Percentiles rank a stretch among this genome's conserved stretches.
phyloP scores from a whole-genome alignment of 352 stramenopile genomes.

The Globisporangium cystogenes region DNA sequence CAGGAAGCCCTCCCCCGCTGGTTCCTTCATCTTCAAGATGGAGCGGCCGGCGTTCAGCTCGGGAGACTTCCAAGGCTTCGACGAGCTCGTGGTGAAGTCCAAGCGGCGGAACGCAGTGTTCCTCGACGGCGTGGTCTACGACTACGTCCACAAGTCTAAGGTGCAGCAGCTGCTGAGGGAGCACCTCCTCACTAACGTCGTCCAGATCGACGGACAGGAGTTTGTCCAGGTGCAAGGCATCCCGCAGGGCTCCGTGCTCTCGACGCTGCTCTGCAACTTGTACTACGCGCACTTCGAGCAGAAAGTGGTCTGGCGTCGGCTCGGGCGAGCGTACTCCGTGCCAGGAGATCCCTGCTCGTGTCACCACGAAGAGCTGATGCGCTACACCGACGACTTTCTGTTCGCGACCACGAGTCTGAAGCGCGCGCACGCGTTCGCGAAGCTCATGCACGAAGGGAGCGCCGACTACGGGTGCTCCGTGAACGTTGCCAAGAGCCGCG shows the following conservation, averaged over 20 bases:
- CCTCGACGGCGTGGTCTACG: slow-evolving; percentile 74
- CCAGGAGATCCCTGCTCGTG: slow-evolving; percentile 11
- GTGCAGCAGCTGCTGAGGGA: slow-evolving; percentile 54
- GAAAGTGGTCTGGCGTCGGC: slow-evolving; percentile 36
- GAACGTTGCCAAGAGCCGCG: slow-evolving; percentile 54
- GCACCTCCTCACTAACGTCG: slow-evolving; percentile 51
- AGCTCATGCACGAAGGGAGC: slow-evolving; percentile 59
- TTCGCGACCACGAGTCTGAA: slow-evolving; percentile 52
- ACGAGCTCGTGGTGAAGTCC: slow-evolving; percentile 33
- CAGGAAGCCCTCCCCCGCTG: neutral
- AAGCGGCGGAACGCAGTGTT: slow-evolving; percentile 46
- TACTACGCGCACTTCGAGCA: slow-evolving; percentile 80
- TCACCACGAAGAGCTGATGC: slow-evolving; percentile 56
- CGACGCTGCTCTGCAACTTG: slow-evolving; percentile 73
- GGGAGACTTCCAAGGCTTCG: slow-evolving; percentile 46
- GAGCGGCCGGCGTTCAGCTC: slow-evolving; percentile 48
- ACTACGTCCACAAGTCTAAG: slow-evolving; percentile 50
- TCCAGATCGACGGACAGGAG: slow-evolving; percentile 40
- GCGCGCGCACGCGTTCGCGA: slow-evolving; percentile 38
- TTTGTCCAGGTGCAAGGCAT: slow-evolving; percentile 67
- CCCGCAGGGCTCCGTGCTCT: slow-evolving; percentile 78
- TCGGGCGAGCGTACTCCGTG: slow-evolving; percentile 21
- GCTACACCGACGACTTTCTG: slow-evolving; percentile 80
- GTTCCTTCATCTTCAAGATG: slow-evolving; percentile 46
- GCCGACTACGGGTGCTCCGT: slow-evolving; percentile 56